Evolutionary conservation across 2,329 filamentous ascomycete species (phyloP), one percentile per base, ranked within the genome.

Genomic region (Penicillium palitans): DNA sequence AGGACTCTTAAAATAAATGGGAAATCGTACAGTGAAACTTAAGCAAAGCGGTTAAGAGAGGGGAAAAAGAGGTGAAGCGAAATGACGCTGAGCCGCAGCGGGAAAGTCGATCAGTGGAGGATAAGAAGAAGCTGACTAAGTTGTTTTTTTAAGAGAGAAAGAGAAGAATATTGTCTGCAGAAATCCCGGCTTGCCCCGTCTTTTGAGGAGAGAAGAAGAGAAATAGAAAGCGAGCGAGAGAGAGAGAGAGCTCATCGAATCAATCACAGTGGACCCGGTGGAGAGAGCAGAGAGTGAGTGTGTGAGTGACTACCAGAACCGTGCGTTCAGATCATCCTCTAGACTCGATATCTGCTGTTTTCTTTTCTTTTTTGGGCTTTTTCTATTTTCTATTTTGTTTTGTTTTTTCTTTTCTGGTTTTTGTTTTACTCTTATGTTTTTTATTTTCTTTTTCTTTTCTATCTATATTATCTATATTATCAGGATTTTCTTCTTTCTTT

Each of bases 161-260:
- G 55, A 61, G 51, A 52, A 59, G 53, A 54, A 62, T 51, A 58
- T 60, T 50, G 56, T 52, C 52, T 50, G 52, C 51, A 57, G 60
- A 57, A 63, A 53, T 58, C 55, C 52, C 61, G 57, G 57, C 60
- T 52, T 54, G 56, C 56, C 56, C 56, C 53, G 56, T 55, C 65
- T 63, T 63, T 63, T 63, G 70, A 70, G 70, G 68, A 25, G 31
- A 56, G 59, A 52, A 63, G 61, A 31, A 60, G 31, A 59, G 56
- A 53, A 60, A 35, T 6, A 45, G 44, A 40, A 51, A 70, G 71
- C 70, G 68, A 72, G 66, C 64, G 66, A 70, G 67, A 70, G 70
- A 70, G 67, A 70, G 70, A 69, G 10, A 33, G 27, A 33, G 39
- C 7, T 4, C 21, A 24, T 52, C 47, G 54, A 56, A 56, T 56